Percentiles rank a stretch among this genome's conserved stretches.
These are phyloP conservation scores for Beverwykella pulmonaria DNA, from an alignment of 495 filamentous ascomycete genomes.

Conservation along the genomic window DNA sequence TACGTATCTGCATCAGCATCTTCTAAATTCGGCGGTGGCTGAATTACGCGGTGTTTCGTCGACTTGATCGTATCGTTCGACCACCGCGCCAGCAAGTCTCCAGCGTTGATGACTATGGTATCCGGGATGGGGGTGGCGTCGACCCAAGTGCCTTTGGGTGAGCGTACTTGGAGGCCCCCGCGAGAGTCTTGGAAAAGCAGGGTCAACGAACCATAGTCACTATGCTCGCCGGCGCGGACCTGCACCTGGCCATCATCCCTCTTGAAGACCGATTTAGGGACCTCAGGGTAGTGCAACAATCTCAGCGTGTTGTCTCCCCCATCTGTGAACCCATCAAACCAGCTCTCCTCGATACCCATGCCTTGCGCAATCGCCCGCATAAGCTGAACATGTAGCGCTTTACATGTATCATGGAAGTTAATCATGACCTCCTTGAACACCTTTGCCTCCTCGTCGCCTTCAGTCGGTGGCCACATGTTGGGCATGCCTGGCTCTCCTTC, in stretches of 20 bases:
- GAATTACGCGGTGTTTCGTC: constrained; percentile 86
- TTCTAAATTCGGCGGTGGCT: constrained; percentile 61
- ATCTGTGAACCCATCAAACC: constrained; percentile 76
- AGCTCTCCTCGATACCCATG: constrained; percentile 69
- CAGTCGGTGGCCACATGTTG: constrained; percentile 76
- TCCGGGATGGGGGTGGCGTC: constrained; percentile 80
- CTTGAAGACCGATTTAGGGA: constrained; percentile 67
- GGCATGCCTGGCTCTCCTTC: constrained; percentile 67
- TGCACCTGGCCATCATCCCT: constrained; percentile 57
- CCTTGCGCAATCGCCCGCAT: constrained; percentile 90
- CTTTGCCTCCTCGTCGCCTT: constrained; percentile 61
- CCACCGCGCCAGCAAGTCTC: constrained; percentile 86
- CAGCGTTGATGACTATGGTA: constrained; percentile 89
- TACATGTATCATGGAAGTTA: constrained; percentile 71
- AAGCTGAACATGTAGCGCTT: constrained; percentile 71
- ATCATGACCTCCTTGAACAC: constrained; percentile 74
- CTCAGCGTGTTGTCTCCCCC: constrained; percentile 82
- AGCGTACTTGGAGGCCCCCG: constrained; percentile 83
- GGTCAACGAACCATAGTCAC: constrained; percentile 84
- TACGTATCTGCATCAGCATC: constrained; percentile 51
- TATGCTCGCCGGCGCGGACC: constrained; percentile 83
- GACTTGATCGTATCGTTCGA: constrained; percentile 86
- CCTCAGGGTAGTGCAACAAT: constrained; percentile 84
- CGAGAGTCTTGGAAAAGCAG: constrained; percentile 84
- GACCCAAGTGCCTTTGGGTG: constrained; percentile 74